Evolutionary conservation across 805 yeast genomes (phyloP), one percentile per base, ranked within the genome.

Genomic region (Saccharomycopsis capsularis): DNA sequence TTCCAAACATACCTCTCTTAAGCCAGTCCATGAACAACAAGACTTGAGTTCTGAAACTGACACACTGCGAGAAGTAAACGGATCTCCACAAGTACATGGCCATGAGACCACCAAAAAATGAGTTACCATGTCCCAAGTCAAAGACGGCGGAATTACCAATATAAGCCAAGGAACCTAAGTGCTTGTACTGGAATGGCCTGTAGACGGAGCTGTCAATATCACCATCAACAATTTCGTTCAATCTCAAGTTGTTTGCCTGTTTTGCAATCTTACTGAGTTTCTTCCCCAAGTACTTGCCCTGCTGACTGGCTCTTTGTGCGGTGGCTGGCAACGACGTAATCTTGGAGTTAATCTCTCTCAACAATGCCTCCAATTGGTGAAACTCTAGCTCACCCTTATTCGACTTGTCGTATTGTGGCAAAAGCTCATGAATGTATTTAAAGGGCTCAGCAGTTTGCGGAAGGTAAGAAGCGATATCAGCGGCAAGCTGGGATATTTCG

Each of bases 1-100:
- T 73, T 18, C 79, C 79, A 54, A 74, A 74, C 40, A 74, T 60
- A 45, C 79, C 79, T 66, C 85, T 73, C 62, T 79, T 79, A 55
- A 80, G 58, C 85, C 85, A 81, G 60, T 81, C 86, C 74, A 78
- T 75, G 65, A 75, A 75, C 60, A 81, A 63, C 56, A 79, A 67
- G 3, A 77, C 81, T 60, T 86, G 73, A 3, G 82, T 77, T 62
- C 85, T 71, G 58, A 77, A 62, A 51, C 83, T 75, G 36, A 81
- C 85, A 45, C 82, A 74, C 61, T 81, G 83, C 29, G 84, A 76
- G 64, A 80, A 81, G 63, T 81, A 81, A 25, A 78, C 82, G 44
- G 82, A 74, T 68, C 87, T 75, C 87, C 87, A 81, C 47, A 81
- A 63, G 60, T 81, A 81, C 80, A 81, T 77, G n/a, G 85, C 85